Conservation (phyloP, 2,329 filamentous ascomycete species). For the Ophiocordyceps camponoti-floridani region DNA sequence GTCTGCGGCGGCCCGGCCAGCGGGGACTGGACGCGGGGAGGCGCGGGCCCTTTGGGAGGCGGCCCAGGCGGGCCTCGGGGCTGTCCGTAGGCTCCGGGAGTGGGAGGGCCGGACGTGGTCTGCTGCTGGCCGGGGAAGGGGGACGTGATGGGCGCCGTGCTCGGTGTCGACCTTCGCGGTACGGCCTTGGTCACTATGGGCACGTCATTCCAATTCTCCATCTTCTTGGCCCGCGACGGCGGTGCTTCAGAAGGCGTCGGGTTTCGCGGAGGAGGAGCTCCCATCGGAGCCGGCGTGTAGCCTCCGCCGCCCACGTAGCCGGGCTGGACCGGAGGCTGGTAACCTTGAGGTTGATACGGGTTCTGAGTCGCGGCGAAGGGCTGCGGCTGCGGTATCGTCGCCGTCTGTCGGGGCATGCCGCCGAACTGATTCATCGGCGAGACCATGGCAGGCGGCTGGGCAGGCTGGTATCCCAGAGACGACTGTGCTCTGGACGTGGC, state of each 20-base stretch:
- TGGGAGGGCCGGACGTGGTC: constrained; percentile 35
- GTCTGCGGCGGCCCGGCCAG: constrained; percentile 27
- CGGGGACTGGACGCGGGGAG: constrained; percentile 57
- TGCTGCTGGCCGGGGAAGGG: constrained; percentile 56
- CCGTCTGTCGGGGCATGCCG: constrained; percentile 5
- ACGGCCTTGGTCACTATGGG: constrained; percentile 65
- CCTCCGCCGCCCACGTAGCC: constrained; percentile 18
- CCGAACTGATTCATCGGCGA: constrained; percentile 13
- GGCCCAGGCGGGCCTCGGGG: constrained; percentile 59
- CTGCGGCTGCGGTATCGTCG: constrained; percentile 11
- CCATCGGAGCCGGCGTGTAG: constrained; percentile 15
- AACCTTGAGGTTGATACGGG: constrained; percentile 20
- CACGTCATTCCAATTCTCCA: constrained; percentile 85
- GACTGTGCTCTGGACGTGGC: constrained; percentile 21
- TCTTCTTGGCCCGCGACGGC: constrained; percentile 51
- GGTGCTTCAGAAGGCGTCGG: constrained; percentile 51
- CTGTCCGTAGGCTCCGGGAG: constrained; percentile 39
- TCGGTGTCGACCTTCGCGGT: constrained; percentile 59
- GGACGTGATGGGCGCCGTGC: constrained; percentile 47
- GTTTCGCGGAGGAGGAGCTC: constrained; percentile 30
- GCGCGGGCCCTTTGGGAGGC: constrained; percentile 63
- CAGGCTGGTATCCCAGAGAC: constrained; percentile 27
- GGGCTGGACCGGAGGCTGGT: constrained; percentile 30
- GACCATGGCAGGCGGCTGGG: constrained; percentile 16
- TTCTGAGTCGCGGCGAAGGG: constrained; percentile 20